phyloP scores from a whole-genome alignment of 768 basidiomycete genomes.

The Rhizopogon vinicolor region DNA sequence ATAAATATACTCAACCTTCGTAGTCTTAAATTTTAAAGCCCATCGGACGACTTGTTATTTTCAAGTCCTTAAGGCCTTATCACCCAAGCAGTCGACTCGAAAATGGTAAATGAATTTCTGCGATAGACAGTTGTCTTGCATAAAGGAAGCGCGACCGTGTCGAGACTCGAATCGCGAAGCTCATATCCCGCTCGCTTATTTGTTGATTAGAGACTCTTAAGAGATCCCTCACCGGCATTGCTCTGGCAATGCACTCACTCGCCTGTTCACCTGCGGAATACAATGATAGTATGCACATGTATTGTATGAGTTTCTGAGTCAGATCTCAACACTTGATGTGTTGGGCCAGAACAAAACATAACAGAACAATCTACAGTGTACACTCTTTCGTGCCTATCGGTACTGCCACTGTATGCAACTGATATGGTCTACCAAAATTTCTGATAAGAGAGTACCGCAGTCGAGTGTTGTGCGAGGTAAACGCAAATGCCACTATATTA shows the following conservation, averaged over 20 bases:
- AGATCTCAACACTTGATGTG: background rate
- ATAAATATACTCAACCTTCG: too few relatives aligned
- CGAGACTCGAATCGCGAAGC: too few relatives aligned
- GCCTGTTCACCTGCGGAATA: background rate
- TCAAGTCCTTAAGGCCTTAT: too few relatives aligned
- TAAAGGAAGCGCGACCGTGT: too few relatives aligned
- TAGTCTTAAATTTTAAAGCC: too few relatives aligned
- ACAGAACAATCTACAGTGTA: background rate
- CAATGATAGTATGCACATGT: background rate
- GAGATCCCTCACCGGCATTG: background rate
- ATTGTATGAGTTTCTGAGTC: background rate
- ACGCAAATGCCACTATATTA: slow-evolving; percentile 16
- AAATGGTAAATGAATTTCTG: too few relatives aligned
- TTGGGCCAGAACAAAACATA: background rate
- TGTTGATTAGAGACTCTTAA: background rate
- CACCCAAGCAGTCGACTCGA: too few relatives aligned
- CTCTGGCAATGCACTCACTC: background rate
- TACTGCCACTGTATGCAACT: background rate
- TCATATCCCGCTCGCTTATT: background rate
- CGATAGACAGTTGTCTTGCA: too few relatives aligned
- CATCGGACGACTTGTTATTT: too few relatives aligned
- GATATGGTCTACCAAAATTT: background rate
- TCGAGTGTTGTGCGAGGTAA: background rate
- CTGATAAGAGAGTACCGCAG: background rate
- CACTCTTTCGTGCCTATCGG: background rate